These are phyloP conservation scores for Ambrosiella cleistominuta DNA, from an alignment of 2,329 filamentous ascomycete species.

Conservation along the genomic window DNA sequence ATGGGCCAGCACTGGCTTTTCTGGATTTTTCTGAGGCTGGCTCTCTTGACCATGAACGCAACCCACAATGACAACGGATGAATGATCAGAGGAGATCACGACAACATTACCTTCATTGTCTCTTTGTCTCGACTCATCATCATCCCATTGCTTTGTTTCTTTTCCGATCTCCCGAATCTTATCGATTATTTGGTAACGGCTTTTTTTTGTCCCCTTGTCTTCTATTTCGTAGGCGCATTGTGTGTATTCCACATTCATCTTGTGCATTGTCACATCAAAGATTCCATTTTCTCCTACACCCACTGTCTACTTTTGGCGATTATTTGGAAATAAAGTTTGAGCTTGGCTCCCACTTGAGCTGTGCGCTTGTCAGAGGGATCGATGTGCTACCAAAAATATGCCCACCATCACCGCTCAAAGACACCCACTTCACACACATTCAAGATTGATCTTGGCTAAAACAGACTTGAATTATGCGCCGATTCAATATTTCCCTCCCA, in stretches of 20 bases:
- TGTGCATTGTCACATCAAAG: not conserved
- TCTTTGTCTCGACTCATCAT: not conserved
- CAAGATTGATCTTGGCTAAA: not conserved
- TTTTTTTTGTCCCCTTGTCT: not conserved
- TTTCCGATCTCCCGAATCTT: not conserved
- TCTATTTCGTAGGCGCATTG: not conserved
- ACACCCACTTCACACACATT: not conserved
- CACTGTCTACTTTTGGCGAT: not conserved
- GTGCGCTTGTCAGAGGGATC: not conserved
- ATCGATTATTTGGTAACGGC: not conserved
- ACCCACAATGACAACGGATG: not conserved
- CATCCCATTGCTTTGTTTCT: not conserved
- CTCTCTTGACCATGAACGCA: not conserved
- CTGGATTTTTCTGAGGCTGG: not conserved
- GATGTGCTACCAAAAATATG: not conserved
- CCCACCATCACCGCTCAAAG: not conserved
- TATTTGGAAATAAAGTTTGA: not conserved
- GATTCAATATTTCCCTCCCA: constrained; percentile 1
- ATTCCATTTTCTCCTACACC: not conserved
- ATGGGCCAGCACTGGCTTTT: not conserved
- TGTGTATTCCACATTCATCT: too few species aligned
- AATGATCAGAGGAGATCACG: not conserved
- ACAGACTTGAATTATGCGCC: not conserved
- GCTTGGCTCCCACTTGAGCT: not conserved
- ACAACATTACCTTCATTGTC: not conserved